Evolutionary conservation across 495 filamentous ascomycete species (phyloP), one percentile per base, ranked within the genome.

Genomic region (Hypoxylon perforatum): DNA sequence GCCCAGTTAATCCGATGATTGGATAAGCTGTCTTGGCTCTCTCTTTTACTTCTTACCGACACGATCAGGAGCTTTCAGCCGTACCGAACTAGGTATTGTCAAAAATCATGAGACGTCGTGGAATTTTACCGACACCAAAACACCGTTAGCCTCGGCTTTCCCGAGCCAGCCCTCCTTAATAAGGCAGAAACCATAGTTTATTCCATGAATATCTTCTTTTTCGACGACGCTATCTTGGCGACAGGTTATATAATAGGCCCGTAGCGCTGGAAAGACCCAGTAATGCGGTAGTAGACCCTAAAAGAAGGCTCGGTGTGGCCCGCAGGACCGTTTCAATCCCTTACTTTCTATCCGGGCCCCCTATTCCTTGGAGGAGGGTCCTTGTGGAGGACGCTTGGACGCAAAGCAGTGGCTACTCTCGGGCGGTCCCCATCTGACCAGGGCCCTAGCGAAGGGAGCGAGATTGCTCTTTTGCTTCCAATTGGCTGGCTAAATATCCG

Each of bases 241-340:
- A 7, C 25, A 28, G 3, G 3, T 7, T 28, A 28, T 28, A 28
- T 7, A 28, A 17, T 42, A 42, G 12, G 39, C 39, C 39, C 39
- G 14, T 42, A 42, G 14, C 39, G 39, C 39, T 23, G 19, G 19
- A 22, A n/a, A 57, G 52, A 53, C 58, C 59, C 65, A 35, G 54
- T 51, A 39, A 35, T 49, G 58, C 65, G 65, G 65, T 61, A 68
- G 48, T 59, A 68, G 46, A 23, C 45, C 54, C 52, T 59, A 12
- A 50, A 68, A 59, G 30, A 44, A 54, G 58, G 18, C 38, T 63
- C 65, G 65, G 65, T 68, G 65, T 68, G 59, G 35, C 49, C 55
- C 58, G 53, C 42, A 28, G 56, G 49, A 22, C 28, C 35, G 48
- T 41, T 39, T 49, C 36, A 38, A 15, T 49, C 14, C 4, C n/a